These are phyloP conservation scores for Fraxinus excelsior DNA, from an alignment of 257 asterid genomes.

Conservation along the genomic window DNA sequence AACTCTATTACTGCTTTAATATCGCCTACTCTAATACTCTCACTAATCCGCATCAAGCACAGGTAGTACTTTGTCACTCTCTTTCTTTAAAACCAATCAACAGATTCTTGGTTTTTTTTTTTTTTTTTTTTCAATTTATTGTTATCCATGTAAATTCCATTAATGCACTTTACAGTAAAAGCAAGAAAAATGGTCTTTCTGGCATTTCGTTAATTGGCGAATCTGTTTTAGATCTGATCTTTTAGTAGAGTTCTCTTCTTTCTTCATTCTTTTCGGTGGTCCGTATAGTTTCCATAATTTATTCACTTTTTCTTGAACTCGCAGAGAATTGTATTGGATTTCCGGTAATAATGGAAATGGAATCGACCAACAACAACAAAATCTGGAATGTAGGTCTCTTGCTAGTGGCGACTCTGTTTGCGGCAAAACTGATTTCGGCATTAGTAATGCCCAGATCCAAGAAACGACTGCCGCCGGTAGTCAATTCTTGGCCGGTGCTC, in stretches of 20 bases:
- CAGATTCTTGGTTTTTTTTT: background rate
- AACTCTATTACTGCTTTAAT: too few relatives aligned
- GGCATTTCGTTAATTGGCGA: background rate
- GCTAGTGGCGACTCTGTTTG: constrained; percentile 38
- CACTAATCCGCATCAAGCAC: background rate
- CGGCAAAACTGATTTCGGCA: constrained; percentile 33
- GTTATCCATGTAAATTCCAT: background rate
- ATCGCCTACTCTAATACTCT: background rate
- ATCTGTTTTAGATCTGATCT: background rate
- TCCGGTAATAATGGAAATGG: constrained; percentile 21
- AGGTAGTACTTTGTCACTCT: background rate
- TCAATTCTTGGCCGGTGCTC: constrained; percentile 29
- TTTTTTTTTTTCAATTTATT: background rate
- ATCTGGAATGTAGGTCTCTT: constrained; percentile 37
- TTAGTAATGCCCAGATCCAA: constrained; percentile 42
- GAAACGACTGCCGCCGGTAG: constrained; percentile 40
- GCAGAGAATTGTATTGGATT: constrained; percentile 1
- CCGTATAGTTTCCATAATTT: background rate
- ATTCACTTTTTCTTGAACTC: background rate
- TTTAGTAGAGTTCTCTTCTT: too few relatives aligned
- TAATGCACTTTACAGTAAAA: too few relatives aligned
- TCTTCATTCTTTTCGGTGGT: background rate
- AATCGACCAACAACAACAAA: constrained; percentile 24
- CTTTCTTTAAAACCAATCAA: background rate
- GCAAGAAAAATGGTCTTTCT: background rate